Evolutionary conservation across 73 alveolate genomes (phyloP).

Genomic region (Tetrahymena thermophila): DNA sequence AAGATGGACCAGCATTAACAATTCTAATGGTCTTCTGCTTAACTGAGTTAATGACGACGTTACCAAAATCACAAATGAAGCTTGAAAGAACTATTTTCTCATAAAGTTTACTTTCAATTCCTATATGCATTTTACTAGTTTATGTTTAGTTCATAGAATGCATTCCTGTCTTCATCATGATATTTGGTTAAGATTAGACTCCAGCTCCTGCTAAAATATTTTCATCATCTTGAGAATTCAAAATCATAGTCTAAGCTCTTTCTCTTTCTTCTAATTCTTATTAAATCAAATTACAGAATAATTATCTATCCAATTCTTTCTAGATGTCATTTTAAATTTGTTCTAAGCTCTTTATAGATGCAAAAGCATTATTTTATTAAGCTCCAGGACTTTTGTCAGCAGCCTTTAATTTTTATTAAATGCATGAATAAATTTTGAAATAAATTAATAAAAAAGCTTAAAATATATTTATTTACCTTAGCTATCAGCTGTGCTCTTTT

Average conservation of each 20-base stretch:
- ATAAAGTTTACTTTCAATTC: constrained; percentile 13
- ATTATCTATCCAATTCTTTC: constrained; percentile 58
- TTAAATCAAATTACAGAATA: constrained; percentile 53
- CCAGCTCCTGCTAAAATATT: background rate
- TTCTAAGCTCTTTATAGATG: background rate
- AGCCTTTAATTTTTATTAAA: background rate
- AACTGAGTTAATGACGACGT: constrained; percentile 70
- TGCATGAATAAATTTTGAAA: background rate
- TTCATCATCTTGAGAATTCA: background rate
- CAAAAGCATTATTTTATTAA: background rate
- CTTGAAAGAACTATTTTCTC: constrained; percentile 49
- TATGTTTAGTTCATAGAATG: constrained; percentile 7
- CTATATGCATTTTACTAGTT: background rate
- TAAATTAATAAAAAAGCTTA: background rate
- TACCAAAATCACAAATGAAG: constrained; percentile 81
- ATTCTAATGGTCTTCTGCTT: constrained; percentile 58
- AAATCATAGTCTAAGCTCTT: constrained; percentile 30
- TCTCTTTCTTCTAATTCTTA: constrained; percentile 31
- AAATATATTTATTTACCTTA: background rate
- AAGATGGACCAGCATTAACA: constrained; percentile 60
- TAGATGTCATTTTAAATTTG: constrained; percentile 39
- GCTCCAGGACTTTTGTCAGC: background rate
- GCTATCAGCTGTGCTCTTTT: constrained; percentile 28
- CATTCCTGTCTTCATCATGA: background rate
- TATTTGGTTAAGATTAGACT: background rate